Evolutionary conservation across 2,329 filamentous ascomycete species (phyloP).

Genomic region (Trichoderma polysporum): DNA sequence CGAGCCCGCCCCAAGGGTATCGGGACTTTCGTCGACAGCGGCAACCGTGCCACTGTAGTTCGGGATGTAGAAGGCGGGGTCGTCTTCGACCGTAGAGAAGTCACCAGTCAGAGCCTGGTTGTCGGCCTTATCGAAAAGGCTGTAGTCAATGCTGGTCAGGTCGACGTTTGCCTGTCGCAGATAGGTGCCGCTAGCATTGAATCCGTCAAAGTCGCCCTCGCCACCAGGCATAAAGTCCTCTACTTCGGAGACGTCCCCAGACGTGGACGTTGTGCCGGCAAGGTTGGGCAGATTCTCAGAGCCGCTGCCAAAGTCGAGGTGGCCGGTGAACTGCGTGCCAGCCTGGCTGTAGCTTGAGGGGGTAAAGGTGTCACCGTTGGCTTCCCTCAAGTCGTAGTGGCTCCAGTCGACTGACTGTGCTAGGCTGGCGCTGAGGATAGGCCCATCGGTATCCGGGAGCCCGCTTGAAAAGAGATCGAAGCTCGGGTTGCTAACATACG

Average conservation of each 20-base stretch:
- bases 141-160: conserved; percentile 53
- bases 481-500: conserved; percentile 46
- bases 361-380: conserved; percentile 49
- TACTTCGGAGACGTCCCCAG: conserved; percentile 66
- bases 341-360: conserved; percentile 57
- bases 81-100: conserved; percentile 52
- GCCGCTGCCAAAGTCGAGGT: conserved; percentile 52
- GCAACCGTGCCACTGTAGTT: conserved; percentile 44
- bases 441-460: conserved; percentile 52
- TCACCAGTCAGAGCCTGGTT: conserved; percentile 41
- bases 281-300: conserved; percentile 56
- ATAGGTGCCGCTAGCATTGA: conserved; percentile 47
- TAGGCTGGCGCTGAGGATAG: conserved; percentile 62
- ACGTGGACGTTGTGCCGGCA: conserved; percentile 59
- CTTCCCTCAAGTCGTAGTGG: conserved; percentile 47
- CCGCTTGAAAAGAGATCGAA: conserved; percentile 52
- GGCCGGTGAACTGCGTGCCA: conserved; percentile 48
- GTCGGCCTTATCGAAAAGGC: conserved; percentile 55
- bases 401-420: conserved; percentile 51
- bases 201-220: conserved; percentile 49
- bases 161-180: conserved; percentile 47
- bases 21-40: conserved; percentile 39
- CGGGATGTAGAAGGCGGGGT: conserved; percentile 50
- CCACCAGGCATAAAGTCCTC: conserved; percentile 56
- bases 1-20: conserved; percentile 34